Evolutionary conservation across 139 green algal species (phyloP).

Genomic region (Asterochloris sp.): DNA sequence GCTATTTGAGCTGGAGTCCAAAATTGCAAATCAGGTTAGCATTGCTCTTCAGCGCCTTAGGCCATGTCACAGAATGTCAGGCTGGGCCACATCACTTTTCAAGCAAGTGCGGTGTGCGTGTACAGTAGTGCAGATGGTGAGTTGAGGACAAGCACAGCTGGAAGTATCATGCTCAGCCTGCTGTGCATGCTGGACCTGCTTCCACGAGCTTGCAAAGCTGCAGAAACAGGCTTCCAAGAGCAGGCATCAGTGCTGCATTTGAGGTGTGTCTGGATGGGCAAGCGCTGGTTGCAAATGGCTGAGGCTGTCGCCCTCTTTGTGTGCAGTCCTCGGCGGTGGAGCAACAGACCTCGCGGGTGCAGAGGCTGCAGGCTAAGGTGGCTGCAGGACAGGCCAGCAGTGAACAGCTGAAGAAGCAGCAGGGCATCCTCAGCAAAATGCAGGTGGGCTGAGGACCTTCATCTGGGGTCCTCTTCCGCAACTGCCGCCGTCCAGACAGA

Average conservation of each 20-base stretch:
- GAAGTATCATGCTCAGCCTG: too few relatives aligned
- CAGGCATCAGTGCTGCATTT: neutral
- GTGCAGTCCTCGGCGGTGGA: conserved; percentile 33
- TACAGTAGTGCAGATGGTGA: too few relatives aligned
- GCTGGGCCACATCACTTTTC: neutral
- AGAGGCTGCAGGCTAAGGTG: conserved; percentile 28
- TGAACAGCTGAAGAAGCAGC: neutral
- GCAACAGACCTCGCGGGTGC: conserved; percentile 36
- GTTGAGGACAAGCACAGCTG: too few relatives aligned
- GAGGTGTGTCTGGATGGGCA: neutral
- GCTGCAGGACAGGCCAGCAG: conserved; percentile 10
- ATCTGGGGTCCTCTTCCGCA: too few relatives aligned
- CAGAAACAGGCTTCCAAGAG: neutral
- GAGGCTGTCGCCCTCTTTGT: neutral
- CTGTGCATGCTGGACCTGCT: neutral
- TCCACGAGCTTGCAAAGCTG: neutral
- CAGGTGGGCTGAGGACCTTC: neutral
- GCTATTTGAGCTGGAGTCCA: conserved; percentile 75
- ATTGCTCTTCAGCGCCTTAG: neutral
- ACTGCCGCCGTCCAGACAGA: too few relatives aligned
- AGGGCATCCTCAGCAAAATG: conserved; percentile 7
- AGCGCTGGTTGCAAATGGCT: neutral
- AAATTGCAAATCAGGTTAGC: conserved; percentile 43
- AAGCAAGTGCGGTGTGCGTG: too few relatives aligned
- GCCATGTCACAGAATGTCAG: neutral